Percentiles rank a stretch among this genome's conserved stretches.
Evolutionary conservation across 331 rosid species (phyloP).

Genomic region (Acacia concinna): DNA sequence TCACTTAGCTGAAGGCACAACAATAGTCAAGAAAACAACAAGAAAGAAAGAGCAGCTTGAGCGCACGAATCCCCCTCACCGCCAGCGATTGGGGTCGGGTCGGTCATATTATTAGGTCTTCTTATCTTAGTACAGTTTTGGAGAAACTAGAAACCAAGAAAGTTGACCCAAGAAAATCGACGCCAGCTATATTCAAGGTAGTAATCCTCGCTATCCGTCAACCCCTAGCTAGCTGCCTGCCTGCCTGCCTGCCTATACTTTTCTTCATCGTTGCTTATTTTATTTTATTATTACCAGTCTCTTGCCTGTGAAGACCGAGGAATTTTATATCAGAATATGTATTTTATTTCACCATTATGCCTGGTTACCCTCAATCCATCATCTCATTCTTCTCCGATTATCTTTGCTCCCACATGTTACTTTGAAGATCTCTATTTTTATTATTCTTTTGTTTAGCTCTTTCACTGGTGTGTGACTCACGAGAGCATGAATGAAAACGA

Average conservation of each 20-base stretch:
- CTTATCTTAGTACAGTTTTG: background rate
- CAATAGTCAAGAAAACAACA: background rate
- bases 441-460: background rate
- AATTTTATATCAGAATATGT: background rate
- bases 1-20: too few relatives aligned
- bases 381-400: background rate
- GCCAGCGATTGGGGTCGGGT: background rate
- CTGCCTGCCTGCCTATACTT: background rate
- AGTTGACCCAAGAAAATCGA: constrained; percentile 49
- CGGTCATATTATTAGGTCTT: background rate
- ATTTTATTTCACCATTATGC: background rate
- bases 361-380: background rate
- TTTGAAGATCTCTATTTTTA: background rate
- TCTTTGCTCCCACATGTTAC: background rate
- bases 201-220: background rate
- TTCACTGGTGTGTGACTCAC: background rate
- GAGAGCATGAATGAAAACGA: background rate
- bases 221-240: background rate
- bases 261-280: background rate
- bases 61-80: background rate
- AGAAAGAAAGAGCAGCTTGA: background rate
- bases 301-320: background rate
- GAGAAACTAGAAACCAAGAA: constrained; percentile 20
- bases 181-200: constrained; percentile 25
- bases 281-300: background rate